Conservation (phyloP, 2,329 filamentous ascomycete genomes). For the Colletotrichum limetticola region DNA sequence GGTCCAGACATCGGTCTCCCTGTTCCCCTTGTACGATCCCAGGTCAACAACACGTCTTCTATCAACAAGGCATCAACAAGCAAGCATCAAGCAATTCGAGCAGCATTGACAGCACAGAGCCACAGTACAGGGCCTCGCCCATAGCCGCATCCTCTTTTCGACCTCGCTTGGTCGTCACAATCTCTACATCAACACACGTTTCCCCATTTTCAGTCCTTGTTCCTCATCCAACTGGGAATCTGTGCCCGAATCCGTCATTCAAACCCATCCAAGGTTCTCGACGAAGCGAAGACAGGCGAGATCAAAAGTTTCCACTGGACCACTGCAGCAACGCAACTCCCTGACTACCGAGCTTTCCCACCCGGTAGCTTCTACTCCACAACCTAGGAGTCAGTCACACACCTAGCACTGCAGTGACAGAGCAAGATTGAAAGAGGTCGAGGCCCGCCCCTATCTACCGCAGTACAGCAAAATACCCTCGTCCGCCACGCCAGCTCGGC, state of each 20-base stretch:
- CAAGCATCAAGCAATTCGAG: constrained; percentile 25
- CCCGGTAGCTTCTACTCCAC: background rate
- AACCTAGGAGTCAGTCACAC: background rate
- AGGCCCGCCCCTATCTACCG: constrained; percentile 29
- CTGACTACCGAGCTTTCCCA: constrained; percentile 8
- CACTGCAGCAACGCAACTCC: constrained; percentile 13
- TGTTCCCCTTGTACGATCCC: constrained; percentile 25
- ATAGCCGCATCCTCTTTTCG: constrained; percentile 6
- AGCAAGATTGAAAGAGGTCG: background rate
- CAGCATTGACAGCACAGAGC: constrained; percentile 27
- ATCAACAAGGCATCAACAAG: constrained; percentile 11
- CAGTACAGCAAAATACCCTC: constrained; percentile 26
- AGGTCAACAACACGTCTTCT: constrained; percentile 24
- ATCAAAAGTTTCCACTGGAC: constrained; percentile 23
- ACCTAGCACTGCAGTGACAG: too few species aligned
- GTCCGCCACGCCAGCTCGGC: constrained; percentile 33
- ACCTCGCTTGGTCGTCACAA: constrained; percentile 27
- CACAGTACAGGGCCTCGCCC: constrained; percentile 24
- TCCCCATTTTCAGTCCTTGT: constrained; percentile 32
- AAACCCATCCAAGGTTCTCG: background rate
- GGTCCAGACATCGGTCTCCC: constrained; percentile 32
- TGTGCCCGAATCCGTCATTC: constrained; percentile 31
- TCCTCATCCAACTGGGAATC: constrained; percentile 20
- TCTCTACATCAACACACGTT: constrained; percentile 26
- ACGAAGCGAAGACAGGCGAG: constrained; percentile 23